A percentile compares a stretch with the other conserved stretches of the same genome.
Conservation (phyloP, 2,329 filamentous ascomycete species). For the Penicillium frequentans region DNA sequence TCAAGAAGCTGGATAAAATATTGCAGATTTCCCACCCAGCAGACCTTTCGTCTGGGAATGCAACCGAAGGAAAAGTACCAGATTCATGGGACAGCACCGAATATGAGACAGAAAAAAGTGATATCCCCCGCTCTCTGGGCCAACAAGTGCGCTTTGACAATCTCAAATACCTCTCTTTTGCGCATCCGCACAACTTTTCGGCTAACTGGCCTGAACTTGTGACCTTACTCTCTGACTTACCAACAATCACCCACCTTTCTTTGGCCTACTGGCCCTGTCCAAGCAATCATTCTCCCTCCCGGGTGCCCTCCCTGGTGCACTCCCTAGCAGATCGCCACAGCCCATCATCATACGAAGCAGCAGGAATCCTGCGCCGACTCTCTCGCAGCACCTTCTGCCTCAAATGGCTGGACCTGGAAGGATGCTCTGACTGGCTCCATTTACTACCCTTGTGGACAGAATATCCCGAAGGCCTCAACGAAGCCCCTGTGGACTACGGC, state of each 20-base stretch:
- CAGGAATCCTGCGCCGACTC: slow-evolving; percentile 59
- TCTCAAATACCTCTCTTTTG: slow-evolving; percentile 60
- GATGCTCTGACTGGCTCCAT: slow-evolving; percentile 56
- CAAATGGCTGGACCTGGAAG: slow-evolving; percentile 63
- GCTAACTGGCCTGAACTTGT: slow-evolving; percentile 59
- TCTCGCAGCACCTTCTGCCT: slow-evolving; percentile 58
- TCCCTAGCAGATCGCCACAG: slow-evolving; percentile 7
- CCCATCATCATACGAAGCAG: slow-evolving; percentile 51
- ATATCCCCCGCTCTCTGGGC: slow-evolving; percentile 23
- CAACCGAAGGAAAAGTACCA: slow-evolving; percentile 25
- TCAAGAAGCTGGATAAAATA: slow-evolving; percentile 50
- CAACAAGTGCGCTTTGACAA: slow-evolving; percentile 47
- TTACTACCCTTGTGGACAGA: slow-evolving; percentile 50
- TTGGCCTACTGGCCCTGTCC: slow-evolving; percentile 63
- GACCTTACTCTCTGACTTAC: slow-evolving; percentile 51
- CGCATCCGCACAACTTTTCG: slow-evolving; percentile 45
- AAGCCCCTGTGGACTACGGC: slow-evolving; percentile 25
- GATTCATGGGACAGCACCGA: slow-evolving; percentile 44
- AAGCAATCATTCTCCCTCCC: slow-evolving; percentile 17
- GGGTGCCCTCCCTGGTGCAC: not conserved
- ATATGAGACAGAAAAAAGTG: slow-evolving; percentile 2
- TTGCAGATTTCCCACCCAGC: slow-evolving; percentile 31
- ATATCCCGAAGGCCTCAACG: slow-evolving; percentile 24
- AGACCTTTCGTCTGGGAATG: not conserved
- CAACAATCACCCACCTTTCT: slow-evolving; percentile 62